Evolutionary conservation across 2,329 filamentous ascomycete species (phyloP).

Genomic region (Amylocarpus encephaloides): DNA sequence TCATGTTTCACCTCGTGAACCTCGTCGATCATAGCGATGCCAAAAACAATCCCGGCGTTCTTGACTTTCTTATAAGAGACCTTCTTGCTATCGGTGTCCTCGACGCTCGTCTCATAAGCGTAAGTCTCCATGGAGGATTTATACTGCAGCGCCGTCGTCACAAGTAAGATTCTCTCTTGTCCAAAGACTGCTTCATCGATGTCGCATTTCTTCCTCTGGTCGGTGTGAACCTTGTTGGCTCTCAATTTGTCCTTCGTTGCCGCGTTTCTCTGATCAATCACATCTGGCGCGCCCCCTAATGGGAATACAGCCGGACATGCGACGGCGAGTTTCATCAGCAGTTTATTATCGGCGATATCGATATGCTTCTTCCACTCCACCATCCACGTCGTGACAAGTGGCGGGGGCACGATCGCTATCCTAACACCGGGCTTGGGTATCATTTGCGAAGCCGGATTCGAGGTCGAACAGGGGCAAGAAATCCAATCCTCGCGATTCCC

Average conservation of each 20-base stretch:
- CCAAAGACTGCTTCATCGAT: not conserved
- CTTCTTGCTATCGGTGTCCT: not conserved
- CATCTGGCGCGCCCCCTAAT: not conserved
- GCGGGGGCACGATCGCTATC: constrained; percentile 16
- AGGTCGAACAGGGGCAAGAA: constrained; percentile 16
- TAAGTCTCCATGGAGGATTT: constrained; percentile 8
- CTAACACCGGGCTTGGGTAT: constrained; percentile 14
- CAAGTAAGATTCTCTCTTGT: constrained; percentile 17
- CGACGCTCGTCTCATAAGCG: not conserved
- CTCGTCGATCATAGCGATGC: constrained; percentile 23
- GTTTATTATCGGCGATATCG: constrained; percentile 2
- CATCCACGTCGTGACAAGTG: constrained; percentile 15
- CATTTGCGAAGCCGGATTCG: constrained; percentile 9
- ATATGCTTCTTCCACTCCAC: constrained; percentile 17
- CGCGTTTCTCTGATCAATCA: not conserved
- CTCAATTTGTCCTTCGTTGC: not conserved
- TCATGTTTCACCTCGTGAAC: constrained; percentile 13
- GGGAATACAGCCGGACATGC: constrained; percentile 6
- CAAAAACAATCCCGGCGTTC: constrained; percentile 14
- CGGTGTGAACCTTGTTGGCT: not conserved
- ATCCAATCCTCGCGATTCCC: constrained; percentile 14
- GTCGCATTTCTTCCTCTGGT: not conserved
- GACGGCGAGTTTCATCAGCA: constrained; percentile 14
- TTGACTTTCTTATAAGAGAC: not conserved
- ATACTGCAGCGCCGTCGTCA: constrained; percentile 11